phyloP scores from a whole-genome alignment of 2,329 filamentous ascomycete species.

The Aureobasidium vineae region DNA sequence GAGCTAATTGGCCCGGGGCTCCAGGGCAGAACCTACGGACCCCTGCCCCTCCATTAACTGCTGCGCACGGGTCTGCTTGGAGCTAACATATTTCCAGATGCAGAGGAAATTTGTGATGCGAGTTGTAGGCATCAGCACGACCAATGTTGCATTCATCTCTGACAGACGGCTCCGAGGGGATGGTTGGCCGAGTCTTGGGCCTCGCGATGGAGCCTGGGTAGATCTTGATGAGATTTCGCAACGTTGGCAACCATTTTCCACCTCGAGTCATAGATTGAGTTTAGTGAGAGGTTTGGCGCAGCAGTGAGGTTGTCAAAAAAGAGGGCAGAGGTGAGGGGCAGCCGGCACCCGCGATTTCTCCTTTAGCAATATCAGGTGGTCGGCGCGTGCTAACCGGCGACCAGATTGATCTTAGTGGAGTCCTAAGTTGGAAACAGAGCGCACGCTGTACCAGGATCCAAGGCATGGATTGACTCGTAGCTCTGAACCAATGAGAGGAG shows the following conservation, averaged over 20 bases:
- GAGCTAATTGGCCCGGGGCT: conserved; percentile 26
- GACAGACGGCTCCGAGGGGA: neutral
- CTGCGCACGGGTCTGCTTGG: conserved; percentile 20
- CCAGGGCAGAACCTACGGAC: conserved; percentile 22
- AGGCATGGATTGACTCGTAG: conserved; percentile 19
- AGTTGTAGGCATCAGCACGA: neutral
- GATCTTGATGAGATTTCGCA: conserved; percentile 25
- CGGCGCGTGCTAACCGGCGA: conserved; percentile 20
- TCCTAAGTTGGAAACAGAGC: conserved; percentile 22
- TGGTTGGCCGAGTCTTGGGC: conserved; percentile 6
- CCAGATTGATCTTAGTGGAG: conserved; percentile 22
- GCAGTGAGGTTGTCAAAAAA: conserved; percentile 25
- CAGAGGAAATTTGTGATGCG: conserved; percentile 13
- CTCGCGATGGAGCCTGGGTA: neutral
- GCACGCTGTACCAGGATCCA: conserved; percentile 9
- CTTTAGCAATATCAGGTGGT: conserved; percentile 21
- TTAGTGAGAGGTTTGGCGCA: conserved; percentile 25
- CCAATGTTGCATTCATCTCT: conserved; percentile 2
- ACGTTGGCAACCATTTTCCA: conserved; percentile 5
- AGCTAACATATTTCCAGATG: conserved; percentile 25
- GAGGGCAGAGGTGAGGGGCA: conserved; percentile 25
- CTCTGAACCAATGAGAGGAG: neutral
- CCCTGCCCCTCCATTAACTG: conserved; percentile 26
- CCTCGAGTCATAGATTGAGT: conserved; percentile 23
- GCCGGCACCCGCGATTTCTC: conserved; percentile 25